Conservation (phyloP, 176 grass and related monocot genomes). For the Dendrocalamus sinicus region DNA sequence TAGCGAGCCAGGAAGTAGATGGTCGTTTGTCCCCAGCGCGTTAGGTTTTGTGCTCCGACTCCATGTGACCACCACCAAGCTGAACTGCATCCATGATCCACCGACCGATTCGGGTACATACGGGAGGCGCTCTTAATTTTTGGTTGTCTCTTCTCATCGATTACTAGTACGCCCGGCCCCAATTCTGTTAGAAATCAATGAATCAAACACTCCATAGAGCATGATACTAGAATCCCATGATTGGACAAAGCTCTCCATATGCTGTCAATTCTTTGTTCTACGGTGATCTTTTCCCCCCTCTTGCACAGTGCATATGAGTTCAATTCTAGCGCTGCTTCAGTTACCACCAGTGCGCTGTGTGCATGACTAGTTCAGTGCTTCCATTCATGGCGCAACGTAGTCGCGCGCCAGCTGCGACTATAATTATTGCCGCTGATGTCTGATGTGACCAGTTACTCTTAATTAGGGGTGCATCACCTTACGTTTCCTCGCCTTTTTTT, state of each 20-base stretch:
- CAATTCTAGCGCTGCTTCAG: neutral
- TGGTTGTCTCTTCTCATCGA: neutral
- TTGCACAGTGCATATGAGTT: neutral
- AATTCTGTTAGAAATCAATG: slow-evolving; percentile 21
- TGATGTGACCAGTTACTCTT: slow-evolving; percentile 9
- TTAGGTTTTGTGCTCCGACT: neutral
- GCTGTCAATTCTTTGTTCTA: neutral
- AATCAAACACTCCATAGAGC: slow-evolving; percentile 29
- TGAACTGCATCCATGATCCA: neutral
- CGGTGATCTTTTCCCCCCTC: neutral
- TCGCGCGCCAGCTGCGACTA: neutral
- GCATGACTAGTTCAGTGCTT: neutral
- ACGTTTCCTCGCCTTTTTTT: neutral
- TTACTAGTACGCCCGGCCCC: neutral
- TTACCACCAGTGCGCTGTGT: neutral
- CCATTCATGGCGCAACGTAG: too few species aligned
- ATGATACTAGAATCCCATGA: neutral
- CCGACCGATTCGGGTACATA: slow-evolving; percentile 22
- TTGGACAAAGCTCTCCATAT: neutral
- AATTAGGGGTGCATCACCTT: neutral
- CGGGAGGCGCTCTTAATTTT: slow-evolving; percentile 1
- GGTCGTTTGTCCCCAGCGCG: neutral
- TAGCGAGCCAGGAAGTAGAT: slow-evolving; percentile 16
- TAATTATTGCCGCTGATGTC: neutral
- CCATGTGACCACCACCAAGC: neutral